phyloP scores from a whole-genome alignment of 345 rosid species.

The Isatis tinctoria region DNA sequence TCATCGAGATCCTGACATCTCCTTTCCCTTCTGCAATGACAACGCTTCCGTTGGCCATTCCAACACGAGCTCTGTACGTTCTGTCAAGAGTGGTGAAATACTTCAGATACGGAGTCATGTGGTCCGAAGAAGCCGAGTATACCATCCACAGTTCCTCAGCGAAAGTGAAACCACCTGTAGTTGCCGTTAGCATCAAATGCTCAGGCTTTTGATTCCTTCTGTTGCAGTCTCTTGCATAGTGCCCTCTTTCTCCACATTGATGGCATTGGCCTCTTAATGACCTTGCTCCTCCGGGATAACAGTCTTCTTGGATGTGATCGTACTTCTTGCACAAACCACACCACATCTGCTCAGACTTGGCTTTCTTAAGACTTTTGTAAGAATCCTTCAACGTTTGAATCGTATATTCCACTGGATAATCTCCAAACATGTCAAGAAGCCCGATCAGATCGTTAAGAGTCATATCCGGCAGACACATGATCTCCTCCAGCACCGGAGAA shows the following conservation, averaged over 20 bases:
- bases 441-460: not conserved
- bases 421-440: not conserved
- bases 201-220: not conserved
- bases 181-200: not conserved
- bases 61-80: not conserved
- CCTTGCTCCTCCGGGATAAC: not conserved
- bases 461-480: conserved; percentile 1
- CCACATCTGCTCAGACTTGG: conserved; percentile 10
- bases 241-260: conserved; percentile 7
- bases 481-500: not conserved
- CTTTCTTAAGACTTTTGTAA: not conserved
- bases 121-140: not conserved
- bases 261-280: not conserved
- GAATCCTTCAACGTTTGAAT: not conserved
- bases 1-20: not conserved
- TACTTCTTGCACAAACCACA: conserved; percentile 8
- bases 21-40: conserved; percentile 5
- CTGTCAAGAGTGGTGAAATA: conserved; percentile 12
- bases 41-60: not conserved
- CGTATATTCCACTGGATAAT: not conserved
- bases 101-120: conserved; percentile 21
- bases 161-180: not conserved
- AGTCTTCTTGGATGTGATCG: conserved; percentile 12
- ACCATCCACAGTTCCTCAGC: conserved; percentile 15
- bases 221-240: not conserved